Conservation (phyloP, 2,329 filamentous ascomycete genomes). For the Fusarium proliferatum region DNA sequence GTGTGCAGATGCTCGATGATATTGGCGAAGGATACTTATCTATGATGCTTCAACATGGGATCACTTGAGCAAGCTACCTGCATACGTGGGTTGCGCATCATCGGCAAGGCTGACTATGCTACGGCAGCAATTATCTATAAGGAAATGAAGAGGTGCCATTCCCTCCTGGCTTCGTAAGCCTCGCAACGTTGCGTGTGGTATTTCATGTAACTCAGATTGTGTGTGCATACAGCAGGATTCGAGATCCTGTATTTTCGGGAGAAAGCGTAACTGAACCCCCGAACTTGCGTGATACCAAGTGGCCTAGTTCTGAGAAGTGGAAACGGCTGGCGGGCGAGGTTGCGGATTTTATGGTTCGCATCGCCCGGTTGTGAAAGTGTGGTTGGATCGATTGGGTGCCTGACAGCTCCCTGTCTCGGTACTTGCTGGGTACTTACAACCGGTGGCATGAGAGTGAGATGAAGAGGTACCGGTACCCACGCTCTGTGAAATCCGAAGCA, state of each 20-base stretch:
- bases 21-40: neutral
- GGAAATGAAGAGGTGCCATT: neutral
- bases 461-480: neutral
- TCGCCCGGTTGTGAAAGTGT: neutral
- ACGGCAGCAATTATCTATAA: neutral
- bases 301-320: neutral
- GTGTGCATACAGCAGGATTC: no score
- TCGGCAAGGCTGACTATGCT: fast-evolving
- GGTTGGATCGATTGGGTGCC: neutral
- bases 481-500: neutral
- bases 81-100: neutral
- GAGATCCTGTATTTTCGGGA: neutral
- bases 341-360: neutral
- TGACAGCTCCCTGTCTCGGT: neutral
- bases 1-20: neutral
- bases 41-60: neutral
- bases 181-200: neutral
- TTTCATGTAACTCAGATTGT: neutral
- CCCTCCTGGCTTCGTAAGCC: neutral
- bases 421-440: neutral
- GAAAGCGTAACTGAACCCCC: neutral
- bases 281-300: neutral
- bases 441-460: neutral
- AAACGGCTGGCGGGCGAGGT: neutral
- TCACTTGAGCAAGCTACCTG: neutral